Evolutionary conservation across 2,329 filamentous ascomycete species (phyloP).

Genomic region (Pleomassaria siparia): DNA sequence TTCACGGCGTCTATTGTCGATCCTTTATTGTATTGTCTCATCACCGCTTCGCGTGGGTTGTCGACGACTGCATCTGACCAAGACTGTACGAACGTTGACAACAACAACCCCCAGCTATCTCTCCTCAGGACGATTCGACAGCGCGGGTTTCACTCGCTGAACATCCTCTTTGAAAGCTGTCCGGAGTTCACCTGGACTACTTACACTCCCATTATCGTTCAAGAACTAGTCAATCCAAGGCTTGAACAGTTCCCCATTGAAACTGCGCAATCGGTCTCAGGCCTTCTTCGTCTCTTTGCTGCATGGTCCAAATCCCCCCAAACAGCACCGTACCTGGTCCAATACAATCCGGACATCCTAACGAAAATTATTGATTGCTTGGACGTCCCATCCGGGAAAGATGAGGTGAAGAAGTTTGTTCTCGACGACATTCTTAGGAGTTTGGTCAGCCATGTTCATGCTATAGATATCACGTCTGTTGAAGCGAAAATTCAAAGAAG

Average conservation of each 20-base stretch:
- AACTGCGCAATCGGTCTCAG: conserved; percentile 86
- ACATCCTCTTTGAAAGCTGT: conserved; percentile 74
- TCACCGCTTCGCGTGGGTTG: conserved; percentile 60
- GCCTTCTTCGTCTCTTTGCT: conserved; percentile 75
- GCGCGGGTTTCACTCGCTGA: conserved; percentile 79
- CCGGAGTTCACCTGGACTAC: conserved; percentile 69
- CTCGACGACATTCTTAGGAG: conserved; percentile 70
- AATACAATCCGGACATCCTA: conserved; percentile 62
- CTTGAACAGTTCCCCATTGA: conserved; percentile 78
- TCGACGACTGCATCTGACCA: conserved; percentile 38
- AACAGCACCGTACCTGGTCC: conserved; percentile 69
- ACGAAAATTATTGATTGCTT: conserved; percentile 72
- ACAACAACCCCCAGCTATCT: conserved; percentile 48
- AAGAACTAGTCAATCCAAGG: conserved; percentile 74
- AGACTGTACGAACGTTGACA: conserved; percentile 25
- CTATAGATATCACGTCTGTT: conserved; percentile 19
- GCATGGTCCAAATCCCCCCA: conserved; percentile 73
- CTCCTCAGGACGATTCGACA: conserved; percentile 68
- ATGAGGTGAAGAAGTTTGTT: conserved; percentile 82
- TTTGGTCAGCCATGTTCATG: conserved; percentile 23
- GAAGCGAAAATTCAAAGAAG: conserved; percentile 60
- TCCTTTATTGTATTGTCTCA: conserved; percentile 77
- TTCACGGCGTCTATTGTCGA: conserved; percentile 72
- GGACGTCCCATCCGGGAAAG: conserved; percentile 71
- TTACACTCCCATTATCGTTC: conserved; percentile 71